Evolutionary conservation across 1,284 basidiomycete species (phyloP).

Genomic region (Tetrapyrgos nigripes): DNA sequence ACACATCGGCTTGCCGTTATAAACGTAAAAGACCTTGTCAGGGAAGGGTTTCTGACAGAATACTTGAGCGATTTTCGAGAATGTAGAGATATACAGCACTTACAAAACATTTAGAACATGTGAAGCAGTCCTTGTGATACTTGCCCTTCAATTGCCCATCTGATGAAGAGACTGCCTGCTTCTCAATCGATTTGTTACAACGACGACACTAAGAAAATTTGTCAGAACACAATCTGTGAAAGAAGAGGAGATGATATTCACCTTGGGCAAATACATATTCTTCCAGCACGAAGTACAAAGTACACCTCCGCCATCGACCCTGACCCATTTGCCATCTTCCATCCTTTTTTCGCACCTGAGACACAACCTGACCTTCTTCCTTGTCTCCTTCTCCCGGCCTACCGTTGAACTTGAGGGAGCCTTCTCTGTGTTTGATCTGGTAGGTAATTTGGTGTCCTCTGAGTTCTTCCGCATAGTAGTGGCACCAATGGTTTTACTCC

Average conservation of each 20-base stretch:
- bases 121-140: conserved; percentile 90
- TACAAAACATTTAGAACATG: conserved; percentile 82
- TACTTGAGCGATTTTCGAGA: conserved; percentile 2
- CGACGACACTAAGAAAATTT: conserved; percentile 71
- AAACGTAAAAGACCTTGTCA: conserved; percentile 88
- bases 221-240: background rate
- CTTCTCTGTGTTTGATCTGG: conserved; percentile 58
- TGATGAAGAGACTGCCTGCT: conserved; percentile 86
- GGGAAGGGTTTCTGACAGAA: conserved; percentile 81
- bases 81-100: conserved; percentile 30
- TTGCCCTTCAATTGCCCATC: conserved; percentile 94
- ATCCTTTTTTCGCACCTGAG: conserved; percentile 72
- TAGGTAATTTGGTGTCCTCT: conserved; percentile 53
- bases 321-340: conserved; percentile 82
- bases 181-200: conserved; percentile 85
- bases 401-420: conserved; percentile 40
- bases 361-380: conserved; percentile 53
- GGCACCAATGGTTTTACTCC: conserved; percentile 52
- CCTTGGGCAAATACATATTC: conserved; percentile 91
- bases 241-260: conserved; percentile 37
- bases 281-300: conserved; percentile 92
- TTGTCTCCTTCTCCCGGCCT: conserved; percentile 30
- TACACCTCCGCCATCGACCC: conserved; percentile 75
- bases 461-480: conserved; percentile 32
- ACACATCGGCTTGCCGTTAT: conserved; percentile 86